Conservation (phyloP, 352 stramenopile species). For the Thraustochytrium striatum region DNA sequence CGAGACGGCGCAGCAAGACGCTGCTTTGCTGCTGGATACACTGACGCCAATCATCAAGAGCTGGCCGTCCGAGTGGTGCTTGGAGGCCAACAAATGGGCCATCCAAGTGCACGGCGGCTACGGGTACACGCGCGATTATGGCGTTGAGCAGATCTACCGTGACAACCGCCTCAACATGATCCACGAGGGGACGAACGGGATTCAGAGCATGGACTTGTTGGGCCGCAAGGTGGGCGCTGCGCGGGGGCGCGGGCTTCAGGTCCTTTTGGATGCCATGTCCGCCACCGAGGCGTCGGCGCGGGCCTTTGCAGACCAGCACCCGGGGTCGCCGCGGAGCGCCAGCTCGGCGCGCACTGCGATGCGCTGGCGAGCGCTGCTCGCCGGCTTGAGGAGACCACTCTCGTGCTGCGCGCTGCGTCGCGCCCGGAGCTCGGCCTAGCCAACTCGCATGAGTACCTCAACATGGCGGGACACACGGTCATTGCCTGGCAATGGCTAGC, state of each 20-base stretch:
- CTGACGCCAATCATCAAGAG: conserved; percentile 56
- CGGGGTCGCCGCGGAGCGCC: not conserved
- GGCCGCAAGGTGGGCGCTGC: conserved; percentile 51
- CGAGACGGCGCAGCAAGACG: not conserved
- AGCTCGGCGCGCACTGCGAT: not conserved
- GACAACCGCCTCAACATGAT: conserved; percentile 54
- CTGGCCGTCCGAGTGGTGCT: conserved; percentile 51
- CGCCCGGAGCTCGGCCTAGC: conserved; percentile 44
- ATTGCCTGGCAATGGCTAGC: conserved; percentile 49
- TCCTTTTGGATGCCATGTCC: conserved; percentile 14
- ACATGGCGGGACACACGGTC: conserved; percentile 47
- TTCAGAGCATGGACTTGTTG: conserved; percentile 53
- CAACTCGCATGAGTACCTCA: conserved; percentile 53
- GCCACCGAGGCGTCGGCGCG: not conserved
- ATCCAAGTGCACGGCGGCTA: conserved; percentile 56
- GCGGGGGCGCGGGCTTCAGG: not conserved
- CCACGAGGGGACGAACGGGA: conserved; percentile 55
- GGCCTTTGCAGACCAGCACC: not conserved
- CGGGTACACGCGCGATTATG: conserved; percentile 55
- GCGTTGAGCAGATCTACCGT: conserved; percentile 53
- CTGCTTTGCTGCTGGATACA: conserved; percentile 45
- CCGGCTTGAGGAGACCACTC: conserved; percentile 25
- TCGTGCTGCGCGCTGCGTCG: not conserved
- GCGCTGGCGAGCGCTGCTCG: conserved; percentile 7
- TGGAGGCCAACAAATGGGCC: conserved; percentile 52